Evolutionary conservation across 2,329 filamentous ascomycete species (phyloP).

Genomic region (Colletotrichum orbiculare): DNA sequence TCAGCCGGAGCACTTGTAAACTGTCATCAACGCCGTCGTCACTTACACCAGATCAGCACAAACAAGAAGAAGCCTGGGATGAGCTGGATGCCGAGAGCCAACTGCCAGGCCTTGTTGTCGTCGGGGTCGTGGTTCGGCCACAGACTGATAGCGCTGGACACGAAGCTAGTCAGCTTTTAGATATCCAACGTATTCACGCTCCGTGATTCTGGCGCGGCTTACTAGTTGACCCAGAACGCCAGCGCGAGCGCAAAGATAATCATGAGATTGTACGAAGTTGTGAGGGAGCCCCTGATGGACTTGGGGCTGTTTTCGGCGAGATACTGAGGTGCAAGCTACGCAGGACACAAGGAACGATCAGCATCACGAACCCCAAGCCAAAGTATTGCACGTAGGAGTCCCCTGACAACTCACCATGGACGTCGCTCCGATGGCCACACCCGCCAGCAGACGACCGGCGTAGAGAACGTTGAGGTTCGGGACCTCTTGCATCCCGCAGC

Average conservation of each 20-base stretch:
- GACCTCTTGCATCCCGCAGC: constrained; percentile 49
- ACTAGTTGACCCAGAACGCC: constrained; percentile 47
- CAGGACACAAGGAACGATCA: neutral
- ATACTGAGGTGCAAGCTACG: constrained; percentile 50
- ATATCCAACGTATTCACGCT: too few relatives aligned
- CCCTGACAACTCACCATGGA: constrained; percentile 42
- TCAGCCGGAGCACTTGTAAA: too few relatives aligned
- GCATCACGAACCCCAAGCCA: neutral
- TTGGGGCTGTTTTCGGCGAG: constrained; percentile 54
- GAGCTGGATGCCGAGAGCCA: constrained; percentile 50
- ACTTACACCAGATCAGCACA: constrained; percentile 45
- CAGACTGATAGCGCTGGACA: constrained; percentile 34
- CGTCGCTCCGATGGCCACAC: constrained; percentile 48
- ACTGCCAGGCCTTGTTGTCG: constrained; percentile 47
- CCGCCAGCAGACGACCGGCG: constrained; percentile 50
- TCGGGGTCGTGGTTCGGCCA: constrained; percentile 44
- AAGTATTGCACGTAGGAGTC: neutral
- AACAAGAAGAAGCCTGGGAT: constrained; percentile 51
- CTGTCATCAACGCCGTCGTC: fast-evolving
- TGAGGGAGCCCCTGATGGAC: constrained; percentile 52
- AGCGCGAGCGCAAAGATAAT: constrained; percentile 49
- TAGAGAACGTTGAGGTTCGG: constrained; percentile 49
- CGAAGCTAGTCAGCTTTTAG: too few relatives aligned
- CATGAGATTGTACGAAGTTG: constrained; percentile 53
- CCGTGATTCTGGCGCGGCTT: too few relatives aligned